Evolutionary conservation across 2,329 filamentous ascomycete species (phyloP), one percentile per base, ranked within the genome.

Genomic region (Arthrobotrys megalospora): DNA sequence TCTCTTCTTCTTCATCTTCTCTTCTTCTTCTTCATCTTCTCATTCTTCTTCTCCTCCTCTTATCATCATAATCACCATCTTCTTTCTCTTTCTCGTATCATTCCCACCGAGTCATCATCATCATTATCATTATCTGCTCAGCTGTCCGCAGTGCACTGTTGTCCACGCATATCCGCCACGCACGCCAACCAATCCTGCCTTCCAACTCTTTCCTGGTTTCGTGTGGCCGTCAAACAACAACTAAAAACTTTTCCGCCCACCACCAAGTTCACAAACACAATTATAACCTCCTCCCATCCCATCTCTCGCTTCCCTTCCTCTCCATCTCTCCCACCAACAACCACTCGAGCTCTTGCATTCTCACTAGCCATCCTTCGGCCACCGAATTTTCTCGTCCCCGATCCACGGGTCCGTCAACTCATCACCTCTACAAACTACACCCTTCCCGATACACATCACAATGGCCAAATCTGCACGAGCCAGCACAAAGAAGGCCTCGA

Each of bases 401-500:
- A 66, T 41, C 19, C 14, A 24, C 58, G 64, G 65, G 65, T 64
- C 24, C 65, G n/a, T 55, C 34, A 64, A 62, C 36, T 53, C 34
- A 36, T 28, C 28, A 52, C 68, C 16, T 19, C 55, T 28, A 58
- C 53, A 41, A 16, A 63, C 55, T 38, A 28, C 38, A 64, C 41
- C 48, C 12, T 34, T 38, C 73, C 47, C 53, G 32, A 72, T 38
- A 70, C 19, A 32, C 32, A 58, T 32, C 60, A 34, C 62, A 78
- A 79, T 79, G 76, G 76, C 76, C 63, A 79, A 79, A 58, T 79
- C 76, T 38, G 68, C 76, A 52, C 55, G 76, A 70, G 68, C 76
- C 62, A 75, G 69, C 76, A 65, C 76, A 52, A 73, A 75, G 58
- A 79, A 79, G 70, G 65, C 76, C 63, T 34, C 63, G 21, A 79